Percentiles rank a stretch among this genome's conserved stretches.
phyloP scores from a whole-genome alignment of 1,284 basidiomycete genomes.

The Puccinia polysora region DNA sequence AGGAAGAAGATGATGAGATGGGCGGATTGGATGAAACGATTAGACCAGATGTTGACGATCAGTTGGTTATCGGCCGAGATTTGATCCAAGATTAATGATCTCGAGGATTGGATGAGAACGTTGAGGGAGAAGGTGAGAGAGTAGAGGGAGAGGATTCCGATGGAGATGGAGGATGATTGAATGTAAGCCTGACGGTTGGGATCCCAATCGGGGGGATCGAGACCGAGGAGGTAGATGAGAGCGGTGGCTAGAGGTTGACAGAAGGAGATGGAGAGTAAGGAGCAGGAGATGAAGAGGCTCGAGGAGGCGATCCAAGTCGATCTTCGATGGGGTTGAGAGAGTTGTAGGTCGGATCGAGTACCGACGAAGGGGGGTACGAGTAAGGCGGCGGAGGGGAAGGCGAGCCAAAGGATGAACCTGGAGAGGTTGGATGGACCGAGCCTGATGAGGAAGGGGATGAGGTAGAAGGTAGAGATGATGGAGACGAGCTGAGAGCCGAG shows the following conservation, averaged over 20 bases:
- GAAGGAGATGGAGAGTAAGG: constrained; percentile 20
- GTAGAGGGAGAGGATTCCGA: constrained; percentile 25
- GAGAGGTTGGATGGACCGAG: neutral
- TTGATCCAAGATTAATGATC: constrained; percentile 30
- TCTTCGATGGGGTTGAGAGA: neutral
- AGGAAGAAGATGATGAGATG: neutral
- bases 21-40: constrained; percentile 1
- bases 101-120: neutral
- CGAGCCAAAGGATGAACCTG: constrained; percentile 6
- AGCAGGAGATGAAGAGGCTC: neutral
- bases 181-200: neutral
- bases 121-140: constrained; percentile 7
- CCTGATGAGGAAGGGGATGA: constrained; percentile 26
- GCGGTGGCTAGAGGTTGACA: constrained; percentile 6
- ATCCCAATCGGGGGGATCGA: constrained; percentile 36
- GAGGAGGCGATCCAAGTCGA: neutral
- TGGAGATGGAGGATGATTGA: neutral
- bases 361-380: constrained; percentile 17
- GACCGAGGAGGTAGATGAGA: constrained; percentile 1
- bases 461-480: constrained; percentile 15
- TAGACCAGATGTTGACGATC: constrained; percentile 4
- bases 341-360: constrained; percentile 1
- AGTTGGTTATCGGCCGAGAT: constrained; percentile 6
- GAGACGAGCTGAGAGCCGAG: constrained; percentile 14
- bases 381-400: constrained; percentile 14